These are phyloP conservation scores for Malus asiatica DNA, from an alignment of 306 rosid genomes.

Conservation along the genomic window DNA sequence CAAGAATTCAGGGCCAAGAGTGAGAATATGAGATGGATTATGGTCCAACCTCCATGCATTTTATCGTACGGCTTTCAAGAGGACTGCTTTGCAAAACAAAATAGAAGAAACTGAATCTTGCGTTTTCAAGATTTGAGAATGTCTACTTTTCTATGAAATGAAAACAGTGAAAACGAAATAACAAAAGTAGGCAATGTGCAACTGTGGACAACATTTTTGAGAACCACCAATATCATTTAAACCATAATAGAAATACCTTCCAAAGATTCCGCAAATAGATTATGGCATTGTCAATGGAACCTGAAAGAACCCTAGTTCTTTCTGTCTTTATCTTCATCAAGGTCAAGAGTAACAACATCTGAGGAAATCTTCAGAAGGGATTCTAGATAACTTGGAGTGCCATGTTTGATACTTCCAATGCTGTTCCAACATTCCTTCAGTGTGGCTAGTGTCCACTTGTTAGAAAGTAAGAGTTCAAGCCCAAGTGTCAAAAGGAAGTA, in stretches of 20 bases:
- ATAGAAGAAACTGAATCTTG: neutral
- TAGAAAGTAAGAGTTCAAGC: constrained; percentile 64
- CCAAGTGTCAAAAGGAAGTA: constrained; percentile 73
- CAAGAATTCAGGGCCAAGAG: neutral
- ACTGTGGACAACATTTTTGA: neutral
- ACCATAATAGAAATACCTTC: constrained; percentile 51
- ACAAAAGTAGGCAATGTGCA: neutral
- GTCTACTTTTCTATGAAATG: neutral
- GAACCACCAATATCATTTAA: constrained; percentile 11
- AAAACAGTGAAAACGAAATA: neutral
- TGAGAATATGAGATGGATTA: neutral
- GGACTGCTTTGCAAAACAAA: neutral
- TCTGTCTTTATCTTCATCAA: constrained; percentile 77
- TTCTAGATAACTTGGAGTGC: constrained; percentile 47
- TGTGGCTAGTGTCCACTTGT: constrained; percentile 38
- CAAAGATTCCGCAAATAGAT: constrained; percentile 77
- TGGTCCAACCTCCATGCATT: neutral
- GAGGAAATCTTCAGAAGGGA: constrained; percentile 55
- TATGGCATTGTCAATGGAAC: constrained; percentile 70
- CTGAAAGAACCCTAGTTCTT: constrained; percentile 84
- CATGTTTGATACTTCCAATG: constrained; percentile 19
- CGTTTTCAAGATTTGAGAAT: neutral
- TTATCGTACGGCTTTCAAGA: neutral
- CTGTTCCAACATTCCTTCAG: constrained; percentile 54
- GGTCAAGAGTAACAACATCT: constrained; percentile 33